Evolutionary conservation across 2,329 filamentous ascomycete species (phyloP).

Genomic region (Cadophora malorum): DNA sequence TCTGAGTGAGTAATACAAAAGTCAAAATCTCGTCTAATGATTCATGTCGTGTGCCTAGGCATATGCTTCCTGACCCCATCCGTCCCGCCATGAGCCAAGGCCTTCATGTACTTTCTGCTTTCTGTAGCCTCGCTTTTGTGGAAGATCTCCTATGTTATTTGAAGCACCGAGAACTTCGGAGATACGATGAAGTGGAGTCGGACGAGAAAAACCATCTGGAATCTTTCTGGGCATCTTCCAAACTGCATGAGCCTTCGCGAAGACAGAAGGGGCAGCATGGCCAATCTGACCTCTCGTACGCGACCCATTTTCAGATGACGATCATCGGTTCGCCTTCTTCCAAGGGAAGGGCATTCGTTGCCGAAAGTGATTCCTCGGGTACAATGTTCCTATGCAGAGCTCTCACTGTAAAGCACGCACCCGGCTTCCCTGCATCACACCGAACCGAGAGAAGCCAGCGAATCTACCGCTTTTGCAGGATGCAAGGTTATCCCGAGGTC

Average conservation of each 20-base stretch:
- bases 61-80: no score
- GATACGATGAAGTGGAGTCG: background rate
- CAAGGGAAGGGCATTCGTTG: background rate
- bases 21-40: constrained; percentile 13
- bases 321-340: background rate
- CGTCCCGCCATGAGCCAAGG: no score
- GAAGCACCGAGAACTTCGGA: background rate
- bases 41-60: background rate
- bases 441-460: constrained; percentile 1
- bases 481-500: background rate
- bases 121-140: background rate
- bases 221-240: background rate
- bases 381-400: background rate
- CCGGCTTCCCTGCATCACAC: background rate
- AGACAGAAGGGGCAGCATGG: background rate
- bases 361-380: background rate
- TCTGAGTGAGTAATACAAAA: constrained; percentile 7
- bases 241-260: background rate
- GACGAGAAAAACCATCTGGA: background rate
- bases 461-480: background rate
- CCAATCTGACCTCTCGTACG: background rate
- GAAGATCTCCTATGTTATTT: background rate
- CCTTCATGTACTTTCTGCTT: no score
- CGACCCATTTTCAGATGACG: background rate
- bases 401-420: background rate